Evolutionary conservation across 805 yeast genomes (phyloP).

Genomic region (Torulaspora gathmanii): DNA sequence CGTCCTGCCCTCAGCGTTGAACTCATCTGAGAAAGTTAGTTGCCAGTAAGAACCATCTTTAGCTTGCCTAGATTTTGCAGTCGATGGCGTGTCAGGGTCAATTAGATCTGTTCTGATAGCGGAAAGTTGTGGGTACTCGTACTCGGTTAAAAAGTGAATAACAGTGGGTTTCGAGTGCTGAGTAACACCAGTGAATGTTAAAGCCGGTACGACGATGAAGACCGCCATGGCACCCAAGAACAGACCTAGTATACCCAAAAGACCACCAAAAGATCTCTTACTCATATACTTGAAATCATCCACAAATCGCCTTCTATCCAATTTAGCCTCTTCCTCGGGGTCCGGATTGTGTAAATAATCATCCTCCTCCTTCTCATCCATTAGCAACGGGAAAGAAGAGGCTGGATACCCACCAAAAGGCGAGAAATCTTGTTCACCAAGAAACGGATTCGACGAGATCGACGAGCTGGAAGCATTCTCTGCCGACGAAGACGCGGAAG

Average conservation of each 20-base stretch:
- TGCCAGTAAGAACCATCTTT: constrained; percentile 63
- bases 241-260: constrained; percentile 55
- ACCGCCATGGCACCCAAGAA: constrained; percentile 59
- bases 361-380: constrained; percentile 92
- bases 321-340: constrained; percentile 84
- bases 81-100: constrained; percentile 59
- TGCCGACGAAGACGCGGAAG: constrained; percentile 30
- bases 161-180: constrained; percentile 19
- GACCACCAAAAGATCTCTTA: constrained; percentile 54
- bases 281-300: constrained; percentile 66
- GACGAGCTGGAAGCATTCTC: constrained; percentile 27
- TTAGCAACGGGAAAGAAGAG: constrained; percentile 78
- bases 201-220: constrained; percentile 74
- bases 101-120: constrained; percentile 50
- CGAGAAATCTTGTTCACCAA: constrained; percentile 60
- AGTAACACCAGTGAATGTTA: constrained; percentile 74
- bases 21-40: constrained; percentile 86
- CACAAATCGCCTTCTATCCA: constrained; percentile 64
- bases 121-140: constrained; percentile 47
- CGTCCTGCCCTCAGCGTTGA: constrained; percentile 82
- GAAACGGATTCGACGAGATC: constrained; percentile 38
- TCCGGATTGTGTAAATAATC: constrained; percentile 96
- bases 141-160: constrained; percentile 43
- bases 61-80: constrained; percentile 47
- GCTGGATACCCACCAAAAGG: constrained; percentile 99